These are phyloP conservation scores for Phytophthora cryptogea DNA, from an alignment of 352 stramenopile genomes.

Conservation along the genomic window DNA sequence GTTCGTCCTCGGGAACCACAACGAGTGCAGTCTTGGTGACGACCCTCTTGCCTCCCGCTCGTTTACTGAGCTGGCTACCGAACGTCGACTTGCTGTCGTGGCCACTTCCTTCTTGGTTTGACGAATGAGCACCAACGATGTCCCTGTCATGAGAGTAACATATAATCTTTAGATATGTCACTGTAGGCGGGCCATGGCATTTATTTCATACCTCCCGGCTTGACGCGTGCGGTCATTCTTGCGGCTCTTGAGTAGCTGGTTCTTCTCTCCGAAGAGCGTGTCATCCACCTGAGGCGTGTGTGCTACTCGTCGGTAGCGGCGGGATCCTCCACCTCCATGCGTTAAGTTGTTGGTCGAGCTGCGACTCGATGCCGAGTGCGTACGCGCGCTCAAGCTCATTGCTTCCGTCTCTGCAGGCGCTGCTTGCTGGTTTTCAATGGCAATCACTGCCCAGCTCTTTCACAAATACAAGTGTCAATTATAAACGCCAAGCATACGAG, in stretches of 20 bases:
- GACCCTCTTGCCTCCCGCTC: slow-evolving; percentile 14
- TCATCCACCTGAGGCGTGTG: slow-evolving; percentile 71
- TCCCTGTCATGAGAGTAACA: slow-evolving; percentile 23
- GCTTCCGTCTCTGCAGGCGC: not conserved
- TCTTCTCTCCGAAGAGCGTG: slow-evolving; percentile 70
- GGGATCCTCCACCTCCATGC: slow-evolving; percentile 26
- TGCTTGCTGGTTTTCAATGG: slow-evolving; percentile 3
- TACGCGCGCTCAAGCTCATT: slow-evolving; percentile 36
- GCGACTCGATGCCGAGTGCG: slow-evolving; percentile 36
- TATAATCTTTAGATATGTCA: not conserved
- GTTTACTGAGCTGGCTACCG: slow-evolving; percentile 11
- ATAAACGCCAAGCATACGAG: slow-evolving; percentile 16
- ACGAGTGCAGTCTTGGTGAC: slow-evolving; percentile 17
- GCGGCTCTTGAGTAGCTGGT: slow-evolving; percentile 43
- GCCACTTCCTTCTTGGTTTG: slow-evolving; percentile 33
- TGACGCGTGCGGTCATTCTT: slow-evolving; percentile 66
- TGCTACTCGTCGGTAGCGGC: slow-evolving; percentile 66
- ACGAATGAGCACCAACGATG: slow-evolving; percentile 40
- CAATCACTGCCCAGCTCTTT: slow-evolving; percentile 8
- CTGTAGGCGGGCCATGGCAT: not conserved
- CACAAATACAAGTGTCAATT: slow-evolving; percentile 9
- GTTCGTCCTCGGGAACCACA: slow-evolving; percentile 46
- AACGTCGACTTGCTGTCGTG: slow-evolving; percentile 16
- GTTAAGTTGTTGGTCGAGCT: slow-evolving; percentile 28
- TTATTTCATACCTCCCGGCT: slow-evolving; percentile 48